Conservation (phyloP, 495 filamentous ascomycete species). For the Elaphomyces granulatus region DNA sequence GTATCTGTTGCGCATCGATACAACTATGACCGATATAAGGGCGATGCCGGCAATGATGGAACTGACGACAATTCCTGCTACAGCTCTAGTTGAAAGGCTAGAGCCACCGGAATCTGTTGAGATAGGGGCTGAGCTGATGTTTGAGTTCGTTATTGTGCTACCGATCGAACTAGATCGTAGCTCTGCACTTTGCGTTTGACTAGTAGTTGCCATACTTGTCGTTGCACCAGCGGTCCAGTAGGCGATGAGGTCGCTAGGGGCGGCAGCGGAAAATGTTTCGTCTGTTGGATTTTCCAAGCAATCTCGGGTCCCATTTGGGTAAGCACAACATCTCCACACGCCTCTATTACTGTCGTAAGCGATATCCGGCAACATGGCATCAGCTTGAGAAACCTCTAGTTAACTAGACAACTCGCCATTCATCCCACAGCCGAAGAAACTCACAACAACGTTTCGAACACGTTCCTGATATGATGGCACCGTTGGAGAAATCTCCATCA, state of each 20-base stretch:
- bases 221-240: constrained; percentile 1
- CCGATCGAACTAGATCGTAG: neutral
- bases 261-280: constrained; percentile 1
- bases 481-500: neutral
- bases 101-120: neutral
- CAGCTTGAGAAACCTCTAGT: neutral
- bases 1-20: no score
- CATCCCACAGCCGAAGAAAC: neutral
- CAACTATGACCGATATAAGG: no score
- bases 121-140: neutral
- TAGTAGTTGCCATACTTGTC: neutral
- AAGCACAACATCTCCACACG: constrained; percentile 3
- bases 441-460: no score
- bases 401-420: neutral
- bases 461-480: no score
- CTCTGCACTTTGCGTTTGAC: neutral
- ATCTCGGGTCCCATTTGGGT: neutral
- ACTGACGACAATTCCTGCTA: neutral
- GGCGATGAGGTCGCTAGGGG: constrained; percentile 1
- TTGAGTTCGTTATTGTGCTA: neutral
- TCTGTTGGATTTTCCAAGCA: constrained; percentile 3
- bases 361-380: constrained; percentile 1
- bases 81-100: neutral
- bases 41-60: constrained; percentile 5
- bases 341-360: neutral